Evolutionary conservation across 2,329 filamentous ascomycete species (phyloP).

Genomic region (Drechslerella stenobrocha): DNA sequence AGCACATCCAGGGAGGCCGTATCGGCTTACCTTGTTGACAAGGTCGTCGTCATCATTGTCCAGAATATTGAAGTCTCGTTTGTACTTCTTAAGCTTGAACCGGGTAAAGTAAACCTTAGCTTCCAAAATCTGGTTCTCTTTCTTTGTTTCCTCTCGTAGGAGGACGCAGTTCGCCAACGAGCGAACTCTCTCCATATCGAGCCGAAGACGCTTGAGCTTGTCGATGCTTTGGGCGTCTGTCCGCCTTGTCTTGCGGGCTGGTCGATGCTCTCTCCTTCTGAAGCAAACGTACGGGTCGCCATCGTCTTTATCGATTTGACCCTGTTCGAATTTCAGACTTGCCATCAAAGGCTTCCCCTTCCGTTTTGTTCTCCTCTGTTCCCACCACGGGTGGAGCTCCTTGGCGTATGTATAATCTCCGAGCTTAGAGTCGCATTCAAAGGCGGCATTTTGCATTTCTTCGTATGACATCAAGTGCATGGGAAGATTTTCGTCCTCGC

Average conservation of each 20-base stretch:
- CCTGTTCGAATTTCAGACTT: slow-evolving; percentile 86
- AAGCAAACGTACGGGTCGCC: slow-evolving; percentile 98
- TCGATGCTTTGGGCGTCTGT: slow-evolving; percentile 92
- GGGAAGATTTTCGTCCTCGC: slow-evolving; percentile 69
- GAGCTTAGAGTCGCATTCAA: slow-evolving; percentile 42
- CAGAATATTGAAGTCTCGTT: slow-evolving; percentile 85
- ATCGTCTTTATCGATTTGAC: slow-evolving; percentile 84
- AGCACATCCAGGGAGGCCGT: slow-evolving; percentile 49
- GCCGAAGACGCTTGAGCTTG: slow-evolving; percentile 86
- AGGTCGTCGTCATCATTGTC: slow-evolving; percentile 91
- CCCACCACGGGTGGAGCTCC: slow-evolving; percentile 67
- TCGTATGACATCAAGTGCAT: slow-evolving; percentile 75
- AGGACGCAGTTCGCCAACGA: slow-evolving; percentile 76
- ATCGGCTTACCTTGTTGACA: slow-evolving; percentile 76
- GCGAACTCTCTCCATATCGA: slow-evolving; percentile 86
- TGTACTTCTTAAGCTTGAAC: slow-evolving; percentile 79
- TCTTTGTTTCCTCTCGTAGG: slow-evolving; percentile 77
- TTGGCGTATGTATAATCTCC: slow-evolving; percentile 33
- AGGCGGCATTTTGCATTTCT: slow-evolving; percentile 66
- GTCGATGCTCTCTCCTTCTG: slow-evolving; percentile 87
- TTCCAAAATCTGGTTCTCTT: slow-evolving; percentile 74
- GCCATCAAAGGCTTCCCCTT: slow-evolving; percentile 75
- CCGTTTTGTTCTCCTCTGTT: slow-evolving; percentile 66
- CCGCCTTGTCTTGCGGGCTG: slow-evolving; percentile 90
- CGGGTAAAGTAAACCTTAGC: slow-evolving; percentile 81